Base-by-base conservation (phyloP, 2,329 filamentous ascomycete genomes). In the Phyllosticta capitalensis region DNA sequence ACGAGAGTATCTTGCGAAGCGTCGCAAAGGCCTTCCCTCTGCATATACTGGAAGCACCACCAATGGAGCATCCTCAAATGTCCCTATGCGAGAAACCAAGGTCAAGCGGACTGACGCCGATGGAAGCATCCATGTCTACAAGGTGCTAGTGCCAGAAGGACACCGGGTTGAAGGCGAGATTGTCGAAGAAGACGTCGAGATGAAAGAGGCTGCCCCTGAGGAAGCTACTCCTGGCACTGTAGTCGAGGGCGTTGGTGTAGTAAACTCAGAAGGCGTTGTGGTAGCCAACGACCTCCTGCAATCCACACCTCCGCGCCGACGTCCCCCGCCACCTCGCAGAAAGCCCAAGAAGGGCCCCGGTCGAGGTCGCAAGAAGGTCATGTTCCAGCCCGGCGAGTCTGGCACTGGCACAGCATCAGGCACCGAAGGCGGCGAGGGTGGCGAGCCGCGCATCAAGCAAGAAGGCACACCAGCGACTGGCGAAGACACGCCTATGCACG, bases 91-190 rank as follows among this genome's bases (percentile, higher is more conserved):
- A 7, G 88, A 88, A 67, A 90, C 89, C 0, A 94, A 88, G 21
- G 89, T 96, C 57, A 84, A 88, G 66, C 85, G 87, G 64, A 77
- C 87, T 10, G 90, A 95, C 69, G 83, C 84, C 0, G 81, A 79
- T 22, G 92, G 92, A 22, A 92, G 92, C 66, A 81, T 89, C 9
- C 90, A 89, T 62, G 86, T 92, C 1, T 90, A 94, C 71, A 90
- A 95, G 67, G 85, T 94, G 7, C 88, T 90, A 20, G 81, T 95
- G 3, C 83, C 85, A 5, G 88, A 92, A 60, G 91, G 90, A 0
- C 88, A 94, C 69, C 78, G 79, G 5, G 81, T 95, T 0, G 88
- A 92, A 63, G 90, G 90, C 60, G 91, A 96, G 69, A 86, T 96
- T 55, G 83, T 90, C 61, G 77, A 80, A 45, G 77, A 79, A 53